Base-by-base conservation (phyloP, 257 asterid species). In the Pogostemon cablin region DNA sequence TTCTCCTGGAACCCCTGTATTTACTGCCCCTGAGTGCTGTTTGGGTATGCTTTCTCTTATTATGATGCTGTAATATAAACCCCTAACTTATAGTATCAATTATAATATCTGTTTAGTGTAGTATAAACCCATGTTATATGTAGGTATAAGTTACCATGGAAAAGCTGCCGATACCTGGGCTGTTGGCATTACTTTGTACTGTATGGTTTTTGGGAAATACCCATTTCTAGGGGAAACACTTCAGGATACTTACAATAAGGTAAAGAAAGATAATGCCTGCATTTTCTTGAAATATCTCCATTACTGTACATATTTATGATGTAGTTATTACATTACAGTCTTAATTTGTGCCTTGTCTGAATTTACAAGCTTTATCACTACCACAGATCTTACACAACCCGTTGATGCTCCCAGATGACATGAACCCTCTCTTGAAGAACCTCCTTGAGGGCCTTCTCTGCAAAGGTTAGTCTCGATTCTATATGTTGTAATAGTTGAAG, bases 1-100 rank as follows among this genome's bases (percentile, higher is more conserved):
- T 41, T 95, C 99, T 79, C 99, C 99, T 46, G 99, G 99, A 55
- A 95, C 99, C 75, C 99, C 97, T 46, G 98, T 95, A 57, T 95
- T 95, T 79, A 95, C 99, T 68, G 99, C 99, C 69, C 99, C 99
- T 0, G 99, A 92, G 78, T 95, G 99, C 86, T 95, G 97, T 78
- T 70, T 90, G 88, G 99, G 97, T 86, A 49, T 46, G 34, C 8
- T 72, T 60, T 65, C 59, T 62, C 61, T 50, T 43, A 41, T 50
- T n/a, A 5, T 12, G 48, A 65, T 15, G 7, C 40, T 35, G 32
- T 52, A 10, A 38, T 42, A 5, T 10, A 35, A 53, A n/a, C 50
- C 65, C 5, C 32, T 1, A 25, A 25, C 32, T 25, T 25, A 25
- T 25, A 40, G 1, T 40, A 41, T 25, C 11, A 65, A 55, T 52